Conservation (phyloP, 2,329 filamentous ascomycete genomes). For the Colletotrichum chrysophilum region DNA sequence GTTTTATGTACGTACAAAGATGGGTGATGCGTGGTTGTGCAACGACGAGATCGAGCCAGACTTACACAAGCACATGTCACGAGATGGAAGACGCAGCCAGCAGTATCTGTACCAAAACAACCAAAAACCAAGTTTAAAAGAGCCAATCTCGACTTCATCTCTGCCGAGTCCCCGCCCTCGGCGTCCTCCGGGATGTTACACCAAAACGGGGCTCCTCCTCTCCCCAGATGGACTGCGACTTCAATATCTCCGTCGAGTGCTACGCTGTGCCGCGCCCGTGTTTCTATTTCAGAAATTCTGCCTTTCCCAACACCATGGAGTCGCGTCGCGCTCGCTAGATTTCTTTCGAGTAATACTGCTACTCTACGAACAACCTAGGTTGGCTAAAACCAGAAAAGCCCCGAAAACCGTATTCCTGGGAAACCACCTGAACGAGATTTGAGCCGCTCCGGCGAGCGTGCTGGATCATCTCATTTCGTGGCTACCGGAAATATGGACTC, state of each 20-base stretch:
- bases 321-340: neutral
- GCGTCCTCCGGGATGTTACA: conserved; percentile 2
- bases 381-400: neutral
- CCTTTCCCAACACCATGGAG: neutral
- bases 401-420: neutral
- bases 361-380: neutral
- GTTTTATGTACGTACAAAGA: neutral
- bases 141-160: conserved; percentile 12
- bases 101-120: neutral
- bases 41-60: neutral
- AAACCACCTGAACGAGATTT: neutral
- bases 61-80: neutral
- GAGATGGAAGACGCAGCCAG: neutral
- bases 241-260: neutral
- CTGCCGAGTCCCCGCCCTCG: neutral
- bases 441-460: neutral
- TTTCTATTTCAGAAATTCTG: neutral
- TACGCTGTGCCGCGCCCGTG: neutral
- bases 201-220: neutral
- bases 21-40: neutral
- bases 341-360: neutral
- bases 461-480: neutral
- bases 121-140: neutral
- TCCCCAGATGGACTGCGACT: neutral
- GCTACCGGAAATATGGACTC: neutral